Evolutionary conservation across 345 rosid genomes (phyloP).

Genomic region (thale cress (Arabidopsis thaliana)): TAIR10.1 NC_003076.8:19509501-19510000

Average conservation of each 20-base stretch:
- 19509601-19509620: constrained; percentile 61
- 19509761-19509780: constrained; percentile 71
- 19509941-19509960: constrained; percentile 50
- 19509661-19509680: constrained; percentile 80
- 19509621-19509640: constrained; percentile 56
- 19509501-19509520: constrained; percentile 16
- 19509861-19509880: constrained; percentile 91
- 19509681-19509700: constrained; percentile 80
- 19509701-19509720: constrained; percentile 77
- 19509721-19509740: constrained; percentile 77
- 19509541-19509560: not conserved
- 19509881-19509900: constrained; percentile 97
- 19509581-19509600: not conserved
- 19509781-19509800: constrained; percentile 40
- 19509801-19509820: constrained; percentile 51
- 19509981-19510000: constrained; percentile 34
- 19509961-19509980: constrained; percentile 45
- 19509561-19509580: constrained; percentile 11
- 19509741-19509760: constrained; percentile 80
- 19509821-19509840: constrained; percentile 62
- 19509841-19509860: constrained; percentile 71
- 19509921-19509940: constrained; percentile 45
- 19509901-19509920: constrained; percentile 63
- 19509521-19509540: constrained; percentile 6
- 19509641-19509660: constrained; percentile 73